A percentile compares a stretch with the other conserved stretches of the same genome.
Evolutionary conservation across 306 rosid species (phyloP).

Genomic region (Leucaena leucocephala): DNA sequence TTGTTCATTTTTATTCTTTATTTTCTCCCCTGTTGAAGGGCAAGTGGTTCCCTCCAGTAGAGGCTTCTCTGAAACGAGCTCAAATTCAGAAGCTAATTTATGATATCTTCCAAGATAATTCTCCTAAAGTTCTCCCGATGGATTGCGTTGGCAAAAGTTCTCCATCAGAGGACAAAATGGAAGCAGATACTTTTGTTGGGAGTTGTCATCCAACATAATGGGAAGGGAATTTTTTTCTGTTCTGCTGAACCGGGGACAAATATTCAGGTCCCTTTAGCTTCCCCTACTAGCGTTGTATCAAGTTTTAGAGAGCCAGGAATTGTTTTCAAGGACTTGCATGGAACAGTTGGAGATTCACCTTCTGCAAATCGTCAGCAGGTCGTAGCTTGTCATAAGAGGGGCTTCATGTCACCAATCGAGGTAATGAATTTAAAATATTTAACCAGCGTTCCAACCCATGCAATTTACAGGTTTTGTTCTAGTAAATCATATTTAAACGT

Average conservation of each 20-base stretch:
- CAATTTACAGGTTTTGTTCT: background rate
- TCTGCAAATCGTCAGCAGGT: conserved; percentile 37
- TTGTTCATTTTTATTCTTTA: conserved; percentile 18
- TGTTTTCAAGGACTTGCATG: conserved; percentile 32
- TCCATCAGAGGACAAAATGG: conserved; percentile 36
- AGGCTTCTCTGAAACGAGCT: conserved; percentile 71
- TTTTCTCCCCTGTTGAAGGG: conserved; percentile 50
- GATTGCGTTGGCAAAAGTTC: conserved; percentile 43
- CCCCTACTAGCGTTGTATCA: conserved; percentile 32
- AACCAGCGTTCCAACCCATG: background rate
- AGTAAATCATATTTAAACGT: background rate
- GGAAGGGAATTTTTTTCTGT: conserved; percentile 34
- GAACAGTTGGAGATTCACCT: conserved; percentile 29
- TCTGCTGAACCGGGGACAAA: conserved; percentile 40
- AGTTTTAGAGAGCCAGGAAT: conserved; percentile 40
- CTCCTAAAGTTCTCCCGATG: conserved; percentile 33
- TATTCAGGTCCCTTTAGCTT: conserved; percentile 33
- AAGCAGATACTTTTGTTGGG: conserved; percentile 32
- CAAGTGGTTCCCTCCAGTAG: conserved; percentile 70
- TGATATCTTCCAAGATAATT: conserved; percentile 49
- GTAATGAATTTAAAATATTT: conserved; percentile 43
- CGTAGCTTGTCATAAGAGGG: conserved; percentile 23
- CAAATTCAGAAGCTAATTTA: conserved; percentile 53
- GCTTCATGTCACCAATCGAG: conserved; percentile 57
- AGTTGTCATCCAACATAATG: conserved; percentile 26